phyloP scores from a whole-genome alignment of 768 basidiomycete genomes.

The Exidia glandulosa region DNA sequence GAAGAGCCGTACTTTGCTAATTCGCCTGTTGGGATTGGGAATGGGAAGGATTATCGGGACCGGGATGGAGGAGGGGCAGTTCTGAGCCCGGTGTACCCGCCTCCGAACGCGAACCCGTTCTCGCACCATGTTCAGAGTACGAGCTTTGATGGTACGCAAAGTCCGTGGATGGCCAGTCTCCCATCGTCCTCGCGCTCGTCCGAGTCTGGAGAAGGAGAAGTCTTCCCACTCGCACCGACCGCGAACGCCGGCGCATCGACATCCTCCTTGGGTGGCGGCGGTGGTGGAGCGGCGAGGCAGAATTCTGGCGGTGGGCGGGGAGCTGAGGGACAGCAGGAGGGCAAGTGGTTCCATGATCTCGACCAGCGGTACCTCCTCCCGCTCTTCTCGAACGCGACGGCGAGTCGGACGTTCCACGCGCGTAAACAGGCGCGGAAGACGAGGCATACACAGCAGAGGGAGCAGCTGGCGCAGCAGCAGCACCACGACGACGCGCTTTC shows the following conservation, averaged over 20 bases:
- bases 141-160: no score
- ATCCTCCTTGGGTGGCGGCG: no score
- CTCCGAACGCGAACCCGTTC: neutral
- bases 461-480: neutral
- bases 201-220: conserved; percentile 66
- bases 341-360: conserved; percentile 91
- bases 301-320: no score
- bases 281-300: no score
- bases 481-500: neutral
- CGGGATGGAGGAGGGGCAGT: neutral
- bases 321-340: conserved; percentile 71
- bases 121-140: neutral
- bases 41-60: no score
- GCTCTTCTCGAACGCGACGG: conserved; percentile 85
- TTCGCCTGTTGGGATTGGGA: neutral
- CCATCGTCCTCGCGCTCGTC: conserved; percentile 67
- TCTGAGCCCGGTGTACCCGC: neutral
- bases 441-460: neutral
- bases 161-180: conserved; percentile 20
- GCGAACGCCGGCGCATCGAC: conserved; percentile 10
- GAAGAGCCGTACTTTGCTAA: conserved; percentile 13
- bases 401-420: conserved; percentile 77
- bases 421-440: conserved; percentile 45
- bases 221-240: conserved; percentile 59
- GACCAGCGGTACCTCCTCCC: conserved; percentile 93